Evolutionary conservation across 805 yeast species (phyloP), one percentile per base, ranked within the genome.

Genomic region (Debaryomyces tyrocola): DNA sequence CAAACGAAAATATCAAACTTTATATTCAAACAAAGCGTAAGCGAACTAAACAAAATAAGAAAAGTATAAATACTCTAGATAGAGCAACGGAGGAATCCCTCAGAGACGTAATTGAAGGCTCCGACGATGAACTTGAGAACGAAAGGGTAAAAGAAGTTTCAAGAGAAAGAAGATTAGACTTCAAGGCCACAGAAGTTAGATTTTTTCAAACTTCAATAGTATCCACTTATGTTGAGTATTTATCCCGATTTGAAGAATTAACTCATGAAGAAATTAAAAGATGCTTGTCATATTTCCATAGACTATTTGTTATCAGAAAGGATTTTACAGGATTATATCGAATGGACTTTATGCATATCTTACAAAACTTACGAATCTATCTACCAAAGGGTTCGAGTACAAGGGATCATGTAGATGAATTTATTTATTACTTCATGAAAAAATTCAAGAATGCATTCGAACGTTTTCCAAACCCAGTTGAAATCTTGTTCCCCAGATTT

Each of bases 271-370:
- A 83, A 41, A 67, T 92, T 38, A 83, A 82, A 53, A 74, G 77
- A 40, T 83, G 85, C 9, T 59, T 94, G 7, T 71, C 85, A 0
- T 92, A 80, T 58, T 82, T 90, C 57, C 89, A 87, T 58, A 71
- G 87, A 27, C 64, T 89, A 1, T 82, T 90, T 53, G 83, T 85
- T 40, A 56, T 66, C 2, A 74, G 81, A 40, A 76, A 80, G 35
- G 84, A 86, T 47, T 76, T 74, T 42, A 81, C 83, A 36, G 70
- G 83, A 0, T 66, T 79, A 29, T 84, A 75, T 55, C 70, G 96
- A 42, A 59, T 94, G 29, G 97, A 91, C 60, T 82, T 94, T 58
- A 78, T 92, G 77, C 56, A 77, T 21, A 67, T 86, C 55, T 66
- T 86, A 6, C 68, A 82, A 10, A 74, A 73, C 33, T 62, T 77